These are phyloP conservation scores for Paecilomyces sp. DNA, from an alignment of 2,329 filamentous ascomycete species.

Conservation along the genomic window DNA sequence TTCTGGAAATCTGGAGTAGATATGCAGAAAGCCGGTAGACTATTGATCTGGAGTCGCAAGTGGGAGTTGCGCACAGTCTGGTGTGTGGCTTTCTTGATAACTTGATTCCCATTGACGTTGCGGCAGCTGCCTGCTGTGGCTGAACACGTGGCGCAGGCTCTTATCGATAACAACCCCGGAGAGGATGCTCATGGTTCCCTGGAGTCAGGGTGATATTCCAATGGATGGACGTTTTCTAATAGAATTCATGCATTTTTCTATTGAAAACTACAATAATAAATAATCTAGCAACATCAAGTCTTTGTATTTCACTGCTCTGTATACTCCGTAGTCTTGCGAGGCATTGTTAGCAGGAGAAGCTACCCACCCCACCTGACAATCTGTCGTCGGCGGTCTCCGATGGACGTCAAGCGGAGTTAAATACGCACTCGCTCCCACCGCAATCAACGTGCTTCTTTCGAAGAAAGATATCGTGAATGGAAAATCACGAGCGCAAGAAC, in stretches of 20 bases:
- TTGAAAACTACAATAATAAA: too few species aligned
- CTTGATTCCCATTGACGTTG: not conserved
- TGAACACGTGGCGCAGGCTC: not conserved
- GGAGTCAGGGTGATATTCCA: too few species aligned
- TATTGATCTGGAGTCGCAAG: not conserved
- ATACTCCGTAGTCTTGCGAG: not conserved
- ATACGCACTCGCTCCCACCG: slow-evolving; percentile 4
- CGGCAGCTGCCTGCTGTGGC: not conserved
- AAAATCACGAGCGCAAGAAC: slow-evolving; percentile 11
- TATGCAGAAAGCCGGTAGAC: not conserved
- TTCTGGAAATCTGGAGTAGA: not conserved
- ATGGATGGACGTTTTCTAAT: too few species aligned
- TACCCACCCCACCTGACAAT: slow-evolving; percentile 11
- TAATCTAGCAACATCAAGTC: not conserved
- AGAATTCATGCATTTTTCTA: too few species aligned
- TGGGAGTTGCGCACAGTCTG: not conserved
- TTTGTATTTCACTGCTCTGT: not conserved
- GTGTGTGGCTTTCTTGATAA: not conserved
- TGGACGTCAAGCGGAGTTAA: slow-evolving; percentile 14
- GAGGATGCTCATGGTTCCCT: too few species aligned
- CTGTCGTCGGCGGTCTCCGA: slow-evolving; percentile 30
- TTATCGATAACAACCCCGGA: not conserved
- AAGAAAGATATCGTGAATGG: not conserved
- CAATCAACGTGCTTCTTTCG: not conserved
- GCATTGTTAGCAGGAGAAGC: not conserved